A percentile compares a stretch with the other conserved stretches of the same genome.
Conservation (phyloP, 106 monocot species). For the Apostasia ramifera region DNA sequence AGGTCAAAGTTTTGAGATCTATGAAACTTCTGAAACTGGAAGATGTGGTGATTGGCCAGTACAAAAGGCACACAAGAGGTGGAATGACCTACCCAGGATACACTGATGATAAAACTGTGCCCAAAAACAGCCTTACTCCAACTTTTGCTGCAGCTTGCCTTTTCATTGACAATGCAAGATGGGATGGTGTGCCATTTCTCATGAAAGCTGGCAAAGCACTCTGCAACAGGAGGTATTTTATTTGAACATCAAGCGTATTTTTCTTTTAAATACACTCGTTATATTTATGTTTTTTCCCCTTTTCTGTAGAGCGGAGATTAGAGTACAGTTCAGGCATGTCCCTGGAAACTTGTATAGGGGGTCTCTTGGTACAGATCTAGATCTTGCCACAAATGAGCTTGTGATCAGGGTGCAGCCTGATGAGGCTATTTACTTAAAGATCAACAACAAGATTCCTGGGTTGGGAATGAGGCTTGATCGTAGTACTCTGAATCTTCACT, state of each 20-base stretch:
- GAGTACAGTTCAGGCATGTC: conserved; percentile 91
- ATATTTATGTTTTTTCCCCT: background rate
- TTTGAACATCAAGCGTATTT: background rate
- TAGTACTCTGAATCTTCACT: conserved; percentile 90
- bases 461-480: conserved; percentile 84
- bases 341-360: conserved; percentile 84
- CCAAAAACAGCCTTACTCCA: conserved; percentile 68
- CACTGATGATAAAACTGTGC: conserved; percentile 75
- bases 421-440: conserved; percentile 92
- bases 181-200: conserved; percentile 95
- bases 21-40: conserved; percentile 78
- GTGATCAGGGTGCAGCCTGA: conserved; percentile 93
- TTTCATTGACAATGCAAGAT: conserved; percentile 88
- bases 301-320: conserved; percentile 69
- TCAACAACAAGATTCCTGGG: conserved; percentile 92
- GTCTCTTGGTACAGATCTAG: conserved; percentile 81
- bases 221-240: conserved; percentile 44
- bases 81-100: conserved; percentile 67
- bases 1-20: conserved; percentile 89
- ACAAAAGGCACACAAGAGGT: conserved; percentile 72
- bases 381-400: conserved; percentile 90
- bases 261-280: background rate
- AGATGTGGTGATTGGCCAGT: conserved; percentile 80
- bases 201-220: conserved; percentile 97
- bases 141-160: conserved; percentile 91